phyloP scores from a whole-genome alignment of 148 eudicot species.

The Tetragonia tetragonoides region DNA sequence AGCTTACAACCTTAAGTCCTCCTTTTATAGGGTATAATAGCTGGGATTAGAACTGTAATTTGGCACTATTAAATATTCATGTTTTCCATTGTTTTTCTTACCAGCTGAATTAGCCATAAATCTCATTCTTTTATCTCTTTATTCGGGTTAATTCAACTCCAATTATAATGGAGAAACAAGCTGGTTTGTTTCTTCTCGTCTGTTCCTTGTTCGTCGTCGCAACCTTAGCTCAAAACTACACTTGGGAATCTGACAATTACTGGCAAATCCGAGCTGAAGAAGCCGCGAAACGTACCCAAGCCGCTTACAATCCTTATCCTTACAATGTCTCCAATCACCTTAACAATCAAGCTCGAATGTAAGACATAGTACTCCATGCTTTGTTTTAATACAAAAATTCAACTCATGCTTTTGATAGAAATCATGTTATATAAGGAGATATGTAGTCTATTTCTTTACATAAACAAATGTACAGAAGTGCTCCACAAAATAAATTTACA shows the following conservation, averaged over 20 bases:
- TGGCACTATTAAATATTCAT: too few relatives aligned
- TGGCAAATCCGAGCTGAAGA: conserved; percentile 41
- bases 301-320: conserved; percentile 47
- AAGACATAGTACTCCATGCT: conserved; percentile 15
- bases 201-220: background rate
- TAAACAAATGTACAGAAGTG: too few relatives aligned
- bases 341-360: conserved; percentile 43
- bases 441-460: too few relatives aligned
- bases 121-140: background rate
- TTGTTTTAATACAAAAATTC: too few relatives aligned
- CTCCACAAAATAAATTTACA: too few relatives aligned
- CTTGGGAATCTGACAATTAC: conserved; percentile 27
- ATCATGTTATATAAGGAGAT: too few relatives aligned
- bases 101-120: conserved; percentile 20
- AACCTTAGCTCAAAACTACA: conserved; percentile 16
- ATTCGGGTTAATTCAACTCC: conserved; percentile 18
- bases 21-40: background rate
- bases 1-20: background rate
- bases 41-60: background rate
- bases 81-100: too few relatives aligned
- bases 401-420: too few relatives aligned
- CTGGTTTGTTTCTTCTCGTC: conserved; percentile 12
- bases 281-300: conserved; percentile 30
- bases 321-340: conserved; percentile 36
- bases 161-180: conserved; percentile 28